Percentiles rank a stretch among this genome's conserved stretches.
Conservation (phyloP, 768 basidiomycete genomes). For the Trametes maxima region DNA sequence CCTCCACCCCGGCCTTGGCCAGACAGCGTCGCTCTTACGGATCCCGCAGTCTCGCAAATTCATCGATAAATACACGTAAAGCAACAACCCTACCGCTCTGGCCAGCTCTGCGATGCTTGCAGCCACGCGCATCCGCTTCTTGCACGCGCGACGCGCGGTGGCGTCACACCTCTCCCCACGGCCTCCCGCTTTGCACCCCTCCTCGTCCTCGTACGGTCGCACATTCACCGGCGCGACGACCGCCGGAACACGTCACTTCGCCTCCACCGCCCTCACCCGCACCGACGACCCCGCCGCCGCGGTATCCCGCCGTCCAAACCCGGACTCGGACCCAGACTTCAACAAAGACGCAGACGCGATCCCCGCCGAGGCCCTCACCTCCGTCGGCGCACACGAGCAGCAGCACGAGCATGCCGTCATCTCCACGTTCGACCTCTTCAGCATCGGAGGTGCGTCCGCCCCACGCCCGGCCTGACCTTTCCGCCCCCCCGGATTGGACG, state of each 20-base stretch:
- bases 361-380: slow-evolving; percentile 21
- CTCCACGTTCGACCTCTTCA: slow-evolving; percentile 91
- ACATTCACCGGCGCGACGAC: background rate
- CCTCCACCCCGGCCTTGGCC: background rate
- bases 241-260: slow-evolving; percentile 6
- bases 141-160: slow-evolving; percentile 16
- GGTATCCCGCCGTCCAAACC: background rate
- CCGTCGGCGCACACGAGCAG: slow-evolving; percentile 20
- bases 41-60: too few species aligned
- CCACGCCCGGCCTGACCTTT: background rate
- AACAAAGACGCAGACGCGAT: slow-evolving; percentile 18
- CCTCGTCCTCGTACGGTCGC: background rate
- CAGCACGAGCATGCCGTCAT: slow-evolving; percentile 82
- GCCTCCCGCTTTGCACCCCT: background rate
- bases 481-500: slow-evolving; percentile 2
- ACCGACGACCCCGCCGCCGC: background rate
- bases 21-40: too few species aligned
- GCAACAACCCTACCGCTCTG: background rate
- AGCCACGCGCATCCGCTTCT: slow-evolving; percentile 12
- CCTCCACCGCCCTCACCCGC: background rate
- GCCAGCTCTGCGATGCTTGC: slow-evolving; percentile 7
- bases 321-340: slow-evolving; percentile 11
- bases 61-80: background rate
- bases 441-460: slow-evolving; percentile 70
- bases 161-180: slow-evolving; percentile 2